Conservation (phyloP, 2,329 filamentous ascomycete genomes). For the Ophiostoma novo-ulmi region DNA sequence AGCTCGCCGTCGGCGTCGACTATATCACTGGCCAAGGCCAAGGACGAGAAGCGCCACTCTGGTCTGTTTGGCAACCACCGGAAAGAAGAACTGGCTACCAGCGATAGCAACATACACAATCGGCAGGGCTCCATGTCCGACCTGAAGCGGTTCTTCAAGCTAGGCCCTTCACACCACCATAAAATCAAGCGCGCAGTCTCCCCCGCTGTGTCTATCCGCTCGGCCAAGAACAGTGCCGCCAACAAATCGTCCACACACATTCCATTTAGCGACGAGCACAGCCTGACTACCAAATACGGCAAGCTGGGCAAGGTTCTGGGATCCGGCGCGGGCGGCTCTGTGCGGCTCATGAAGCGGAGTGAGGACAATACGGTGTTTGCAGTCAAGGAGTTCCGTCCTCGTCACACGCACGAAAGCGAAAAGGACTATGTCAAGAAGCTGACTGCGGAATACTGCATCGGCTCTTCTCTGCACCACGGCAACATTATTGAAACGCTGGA, state of each 20-base stretch:
- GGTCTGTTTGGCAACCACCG: slow-evolving; percentile 37
- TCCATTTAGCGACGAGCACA: slow-evolving; percentile 92
- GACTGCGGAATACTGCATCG: slow-evolving; percentile 96
- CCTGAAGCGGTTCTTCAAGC: slow-evolving; percentile 92
- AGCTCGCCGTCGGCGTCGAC: slow-evolving; percentile 52
- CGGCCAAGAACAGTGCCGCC: slow-evolving; percentile 46
- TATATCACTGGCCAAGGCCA: slow-evolving; percentile 44
- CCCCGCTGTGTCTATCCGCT: slow-evolving; percentile 52
- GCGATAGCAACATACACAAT: slow-evolving; percentile 45
- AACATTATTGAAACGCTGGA: slow-evolving; percentile 98
- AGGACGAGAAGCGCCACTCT: slow-evolving; percentile 49
- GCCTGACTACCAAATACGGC: slow-evolving; percentile 83
- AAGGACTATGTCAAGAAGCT: slow-evolving; percentile 97
- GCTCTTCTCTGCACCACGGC: slow-evolving; percentile 91
- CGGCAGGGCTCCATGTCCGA: slow-evolving; percentile 84
- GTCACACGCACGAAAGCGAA: slow-evolving; percentile 88
- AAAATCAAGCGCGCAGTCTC: slow-evolving; percentile 66
- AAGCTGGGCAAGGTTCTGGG: slow-evolving; percentile 93
- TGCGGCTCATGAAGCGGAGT: slow-evolving; percentile 86
- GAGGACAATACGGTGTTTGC: slow-evolving; percentile 92
- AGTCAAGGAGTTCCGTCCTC: slow-evolving; percentile 91
- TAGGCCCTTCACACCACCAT: slow-evolving; percentile 59
- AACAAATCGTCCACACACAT: slow-evolving; percentile 52
- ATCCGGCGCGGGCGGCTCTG: slow-evolving; percentile 89
- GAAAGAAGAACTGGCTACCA: slow-evolving; percentile 37